phyloP scores from a whole-genome alignment of 129 eudicot genomes.

The Helianthus annuus region DNA sequence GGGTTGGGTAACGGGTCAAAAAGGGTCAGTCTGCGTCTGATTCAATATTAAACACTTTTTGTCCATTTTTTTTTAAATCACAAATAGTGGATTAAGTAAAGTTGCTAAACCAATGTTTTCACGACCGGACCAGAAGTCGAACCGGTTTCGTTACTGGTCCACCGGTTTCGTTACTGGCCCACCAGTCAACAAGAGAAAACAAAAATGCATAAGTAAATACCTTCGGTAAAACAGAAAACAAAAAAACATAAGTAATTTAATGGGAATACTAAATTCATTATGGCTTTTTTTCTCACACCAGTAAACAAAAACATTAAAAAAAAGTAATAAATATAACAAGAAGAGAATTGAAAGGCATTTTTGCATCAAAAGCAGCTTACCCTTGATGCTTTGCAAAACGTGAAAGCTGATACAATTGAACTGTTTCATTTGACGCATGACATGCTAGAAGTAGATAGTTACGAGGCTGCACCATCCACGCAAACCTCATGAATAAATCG shows the following conservation, averaged over 20 bases:
- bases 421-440: constrained; percentile 85
- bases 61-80: background rate
- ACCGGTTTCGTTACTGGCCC: no score
- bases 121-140: no score
- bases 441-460: constrained; percentile 76
- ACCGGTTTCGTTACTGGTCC: no score
- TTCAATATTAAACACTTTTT: background rate
- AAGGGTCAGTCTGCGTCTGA: background rate
- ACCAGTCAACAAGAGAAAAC: no score
- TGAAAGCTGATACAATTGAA: constrained; percentile 74
- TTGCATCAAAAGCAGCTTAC: constrained; percentile 43
- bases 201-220: no score
- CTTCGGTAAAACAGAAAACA: no score
- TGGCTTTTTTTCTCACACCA: no score
- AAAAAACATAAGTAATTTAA: no score
- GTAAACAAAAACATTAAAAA: background rate
- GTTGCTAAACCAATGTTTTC: background rate
- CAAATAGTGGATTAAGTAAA: background rate
- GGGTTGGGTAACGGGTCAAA: background rate
- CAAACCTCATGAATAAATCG: constrained; percentile 85
- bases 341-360: background rate
- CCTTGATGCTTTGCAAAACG: constrained; percentile 92
- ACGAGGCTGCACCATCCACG: constrained; percentile 95
- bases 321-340: background rate
- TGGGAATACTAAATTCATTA: no score